Percentiles rank a stretch among this genome's conserved stretches.
Evolutionary conservation across 2,329 filamentous ascomycete species (phyloP).

Genomic region (Raffaelea arxii): DNA sequence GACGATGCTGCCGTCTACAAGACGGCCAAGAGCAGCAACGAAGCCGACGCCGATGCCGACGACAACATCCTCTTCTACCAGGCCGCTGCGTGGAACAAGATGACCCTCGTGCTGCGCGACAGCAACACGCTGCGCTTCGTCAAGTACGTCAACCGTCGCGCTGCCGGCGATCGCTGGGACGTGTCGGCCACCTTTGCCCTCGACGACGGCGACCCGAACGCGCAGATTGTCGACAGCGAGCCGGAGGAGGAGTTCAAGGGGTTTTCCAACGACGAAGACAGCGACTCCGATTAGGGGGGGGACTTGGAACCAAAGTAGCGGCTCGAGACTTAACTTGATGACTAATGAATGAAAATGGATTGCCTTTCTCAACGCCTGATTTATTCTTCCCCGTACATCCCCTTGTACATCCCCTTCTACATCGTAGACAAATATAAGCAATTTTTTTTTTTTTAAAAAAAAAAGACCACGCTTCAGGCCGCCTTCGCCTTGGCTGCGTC

Average conservation of each 20-base stretch:
- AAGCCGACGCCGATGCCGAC: too few relatives aligned
- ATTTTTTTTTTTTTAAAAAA: background rate
- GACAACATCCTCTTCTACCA: conserved; percentile 58
- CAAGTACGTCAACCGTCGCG: conserved; percentile 81
- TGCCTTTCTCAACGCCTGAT: too few relatives aligned
- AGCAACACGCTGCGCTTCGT: conserved; percentile 83
- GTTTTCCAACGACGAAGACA: conserved; percentile 36
- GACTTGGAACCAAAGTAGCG: background rate
- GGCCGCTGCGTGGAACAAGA: conserved; percentile 70
- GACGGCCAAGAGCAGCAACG: too few relatives aligned
- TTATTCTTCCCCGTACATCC: too few relatives aligned
- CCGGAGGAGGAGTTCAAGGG: conserved; percentile 49
- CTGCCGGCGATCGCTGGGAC: conserved; percentile 88
- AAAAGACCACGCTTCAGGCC: too few relatives aligned
- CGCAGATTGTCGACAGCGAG: conserved; percentile 27
- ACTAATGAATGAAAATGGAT: too few relatives aligned
- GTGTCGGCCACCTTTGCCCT: conserved; percentile 72
- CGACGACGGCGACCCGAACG: conserved; percentile 24
- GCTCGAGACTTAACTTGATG: too few relatives aligned
- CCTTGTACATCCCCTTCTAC: too few relatives aligned
- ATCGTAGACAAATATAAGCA: too few relatives aligned
- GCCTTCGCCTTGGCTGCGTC: conserved; percentile 44
- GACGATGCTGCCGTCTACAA: conserved; percentile 79
- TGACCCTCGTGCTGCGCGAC: conserved; percentile 85
- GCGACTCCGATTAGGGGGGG: conserved; percentile 22